Evolutionary conservation across 1,284 basidiomycete genomes (phyloP), one percentile per base, ranked within the genome.

Genomic region (Sphagnurus paluster): DNA sequence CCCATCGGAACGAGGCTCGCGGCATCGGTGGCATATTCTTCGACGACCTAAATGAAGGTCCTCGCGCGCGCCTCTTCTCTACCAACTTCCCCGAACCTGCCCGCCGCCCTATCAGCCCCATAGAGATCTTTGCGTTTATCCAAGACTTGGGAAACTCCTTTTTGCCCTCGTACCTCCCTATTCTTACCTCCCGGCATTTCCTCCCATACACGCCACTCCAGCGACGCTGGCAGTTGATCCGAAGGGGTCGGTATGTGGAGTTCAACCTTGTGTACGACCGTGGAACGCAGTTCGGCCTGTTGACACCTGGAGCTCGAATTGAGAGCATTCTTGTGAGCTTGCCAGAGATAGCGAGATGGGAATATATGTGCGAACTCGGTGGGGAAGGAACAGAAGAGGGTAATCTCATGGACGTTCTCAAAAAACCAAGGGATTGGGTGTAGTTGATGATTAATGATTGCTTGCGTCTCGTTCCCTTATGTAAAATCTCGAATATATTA

Each of bases 1-100:
- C 90, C n/a, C 96, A 99, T 64, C 84, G 96, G n/a, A 70, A 75
- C 24, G 96, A 99, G 70, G 71, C 82, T 1, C 83, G 96, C 19
- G 97, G 97, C 2, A 71, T 99, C 30, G 97, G 97, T 17, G 97
- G 97, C 1, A 76, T 99, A 53, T 99, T 99, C 75, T 97, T 98
- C 64, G 96, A 99, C 67, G 93, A 97, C 66, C 79, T 97, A 46
- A 81, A 73, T 59, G 69, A 71, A 46, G 77, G 77, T 24, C 64
- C 70, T 4, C 88, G 90, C 61, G 61, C 71, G 23, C 77, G 79
- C 17, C 70, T 91, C 20, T 60, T 62, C 3, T 57, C 58, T 21
- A 55, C 40, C 9, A 43, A 48, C 20, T 41, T 72, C 28, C 54
- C 68, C 10, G 64, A 65, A 19, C 77, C 62, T 57, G 74, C 67